Evolutionary conservation across 352 stramenopile genomes (phyloP).

Genomic region (Phytophthora brassicae): DNA sequence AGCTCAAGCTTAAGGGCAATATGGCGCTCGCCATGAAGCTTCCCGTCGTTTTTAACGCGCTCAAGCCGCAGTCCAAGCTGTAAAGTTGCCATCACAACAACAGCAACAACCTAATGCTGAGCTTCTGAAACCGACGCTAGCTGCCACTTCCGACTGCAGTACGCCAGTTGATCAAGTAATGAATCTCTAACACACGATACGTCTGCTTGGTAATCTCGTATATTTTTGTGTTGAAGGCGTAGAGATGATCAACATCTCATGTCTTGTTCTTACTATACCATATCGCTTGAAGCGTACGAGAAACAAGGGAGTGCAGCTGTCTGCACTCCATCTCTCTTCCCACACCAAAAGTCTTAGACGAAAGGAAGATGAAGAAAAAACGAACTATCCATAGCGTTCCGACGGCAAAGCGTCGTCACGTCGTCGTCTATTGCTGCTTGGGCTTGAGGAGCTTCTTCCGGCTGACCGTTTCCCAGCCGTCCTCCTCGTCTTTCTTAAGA

Average conservation of each 20-base stretch:
- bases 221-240: conserved; percentile 27
- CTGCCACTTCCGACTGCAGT: neutral
- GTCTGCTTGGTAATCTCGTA: conserved; percentile 20
- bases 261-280: conserved; percentile 34
- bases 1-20: conserved; percentile 95
- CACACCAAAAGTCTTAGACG: neutral
- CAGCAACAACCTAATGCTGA: conserved; percentile 7
- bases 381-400: conserved; percentile 22
- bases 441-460: conserved; percentile 60
- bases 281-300: conserved; percentile 29
- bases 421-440: conserved; percentile 58
- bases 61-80: conserved; percentile 82
- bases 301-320: conserved; percentile 12
- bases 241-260: conserved; percentile 3
- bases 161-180: conserved; percentile 13
- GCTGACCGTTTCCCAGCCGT: conserved; percentile 80
- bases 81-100: conserved; percentile 21
- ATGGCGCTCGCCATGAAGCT: conserved; percentile 96
- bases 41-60: conserved; percentile 90
- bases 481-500: conserved; percentile 67
- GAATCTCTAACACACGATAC: conserved; percentile 8
- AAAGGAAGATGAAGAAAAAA: conserved; percentile 11
- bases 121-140: neutral
- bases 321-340: conserved; percentile 9
- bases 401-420: conserved; percentile 11